Conservation (phyloP, 2,329 filamentous ascomycete species). For the Colletotrichum melonis region DNA sequence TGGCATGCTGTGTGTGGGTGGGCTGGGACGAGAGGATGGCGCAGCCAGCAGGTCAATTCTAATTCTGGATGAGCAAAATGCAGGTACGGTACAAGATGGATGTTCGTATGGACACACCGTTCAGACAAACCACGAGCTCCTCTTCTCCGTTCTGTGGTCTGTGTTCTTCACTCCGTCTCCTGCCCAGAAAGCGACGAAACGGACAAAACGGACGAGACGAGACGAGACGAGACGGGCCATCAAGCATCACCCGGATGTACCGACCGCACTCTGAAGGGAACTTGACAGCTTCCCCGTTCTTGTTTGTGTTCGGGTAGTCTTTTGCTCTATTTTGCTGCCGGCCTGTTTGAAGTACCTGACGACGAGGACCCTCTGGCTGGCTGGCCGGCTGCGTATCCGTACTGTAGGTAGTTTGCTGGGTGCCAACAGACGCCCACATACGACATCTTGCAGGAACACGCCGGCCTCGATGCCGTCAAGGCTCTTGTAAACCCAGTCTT, state of each 20-base stretch:
- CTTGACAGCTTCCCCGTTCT: conserved; percentile 23
- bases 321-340: conserved; percentile 1
- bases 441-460: conserved; percentile 31
- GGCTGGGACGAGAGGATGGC: conserved; percentile 42
- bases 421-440: conserved; percentile 21
- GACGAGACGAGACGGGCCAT: conserved; percentile 6
- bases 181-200: conserved; percentile 1
- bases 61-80: conserved; percentile 45
- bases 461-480: conserved; percentile 18
- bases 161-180: background rate
- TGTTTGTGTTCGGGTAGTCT: conserved; percentile 14
- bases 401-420: background rate
- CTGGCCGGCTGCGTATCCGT: background rate
- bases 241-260: conserved; percentile 28
- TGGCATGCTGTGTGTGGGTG: conserved; percentile 23
- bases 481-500: background rate
- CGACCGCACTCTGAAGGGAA: conserved; percentile 32
- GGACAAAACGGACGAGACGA: conserved; percentile 15
- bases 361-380: background rate
- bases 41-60: conserved; percentile 51
- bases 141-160: background rate
- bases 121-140: conserved; percentile 8
- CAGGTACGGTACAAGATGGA: conserved; percentile 6
- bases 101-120: conserved; percentile 18
- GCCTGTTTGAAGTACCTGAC: background rate